Evolutionary conservation across 129 eudicot genomes (phyloP), one percentile per base, ranked within the genome.

Genomic region (Centaurea solstitialis): DNA sequence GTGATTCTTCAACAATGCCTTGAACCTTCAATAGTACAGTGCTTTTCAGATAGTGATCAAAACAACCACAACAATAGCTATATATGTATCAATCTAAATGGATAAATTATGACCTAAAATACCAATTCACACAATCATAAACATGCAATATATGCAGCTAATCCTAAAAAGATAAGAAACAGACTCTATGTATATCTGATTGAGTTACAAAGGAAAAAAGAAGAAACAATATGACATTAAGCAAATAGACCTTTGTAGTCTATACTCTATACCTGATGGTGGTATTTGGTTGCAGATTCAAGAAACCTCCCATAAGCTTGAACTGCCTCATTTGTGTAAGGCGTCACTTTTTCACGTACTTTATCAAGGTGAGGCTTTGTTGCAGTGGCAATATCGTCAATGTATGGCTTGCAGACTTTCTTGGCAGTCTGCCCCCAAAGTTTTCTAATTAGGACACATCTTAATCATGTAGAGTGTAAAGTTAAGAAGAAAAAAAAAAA

Each of bases 281-380:
- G 98, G 69, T 86, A 91, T 64, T 53, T 57, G 68, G 89, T 81
- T 18, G 91, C 89, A 74, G 84, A 84, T 86, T 89, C 93, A 53
- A 87, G 86, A 74, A 87, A 87, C 79, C 85, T 89, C 67, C 85
- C 83, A 73, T 87, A 89, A 59, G 71, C 77, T 64, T 24, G 81
- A 80, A 89, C 79, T 40, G 80, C 89, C 82, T 87, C 80, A 66
- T 89, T 89, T 3, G 92, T 86, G 85, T 93, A 93, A 18, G 96
- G 98, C 67, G 89, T 79, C 76, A 91, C 68, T n/a, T 13, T 23
- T 38, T 77, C 82, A 23, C 80, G 79, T 53, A 87, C 88, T 88
- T 88, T 90, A 15, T 88, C 89, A 64, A 90, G 70, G 79, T 93
- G 95, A 82, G 97, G 97, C 71, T 84, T 93, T 66, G 93, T 84